Conservation (phyloP, 495 filamentous ascomycete genomes). For the Neurospora sp. region DNA sequence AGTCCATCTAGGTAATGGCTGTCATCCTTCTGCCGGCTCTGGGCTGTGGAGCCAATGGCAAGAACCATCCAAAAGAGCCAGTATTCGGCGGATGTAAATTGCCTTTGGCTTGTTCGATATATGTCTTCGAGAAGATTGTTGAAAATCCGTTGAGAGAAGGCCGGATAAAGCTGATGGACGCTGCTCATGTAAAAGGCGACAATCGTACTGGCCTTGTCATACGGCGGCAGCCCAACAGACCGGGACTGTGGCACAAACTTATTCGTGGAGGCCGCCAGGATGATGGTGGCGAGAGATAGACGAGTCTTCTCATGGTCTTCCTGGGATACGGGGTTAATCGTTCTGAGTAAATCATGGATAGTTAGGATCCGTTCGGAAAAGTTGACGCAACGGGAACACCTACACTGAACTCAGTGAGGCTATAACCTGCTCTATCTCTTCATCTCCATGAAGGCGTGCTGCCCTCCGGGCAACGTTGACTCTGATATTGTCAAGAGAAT, state of each 20-base stretch:
- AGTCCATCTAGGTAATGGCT: constrained; percentile 53
- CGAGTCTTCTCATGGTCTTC: not conserved
- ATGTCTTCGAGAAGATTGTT: constrained; percentile 69
- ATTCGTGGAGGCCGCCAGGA: constrained; percentile 62
- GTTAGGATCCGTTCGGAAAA: not conserved
- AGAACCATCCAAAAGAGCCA: constrained; percentile 86
- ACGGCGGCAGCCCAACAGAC: constrained; percentile 52
- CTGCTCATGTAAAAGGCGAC: constrained; percentile 77
- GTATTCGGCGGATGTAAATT: constrained; percentile 62
- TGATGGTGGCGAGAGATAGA: constrained; percentile 28
- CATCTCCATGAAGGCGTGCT: constrained; percentile 16
- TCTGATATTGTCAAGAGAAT: constrained; percentile 48
- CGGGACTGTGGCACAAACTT: constrained; percentile 48
- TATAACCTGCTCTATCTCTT: not conserved
- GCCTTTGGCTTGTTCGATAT: constrained; percentile 52
- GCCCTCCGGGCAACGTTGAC: constrained; percentile 51
- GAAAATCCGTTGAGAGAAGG: constrained; percentile 65
- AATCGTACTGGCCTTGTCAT: constrained; percentile 52
- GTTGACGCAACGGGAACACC: not conserved
- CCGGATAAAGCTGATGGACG: constrained; percentile 67
- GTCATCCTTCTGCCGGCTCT: constrained; percentile 60
- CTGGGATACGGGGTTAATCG: not conserved
- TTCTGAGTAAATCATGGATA: not conserved
- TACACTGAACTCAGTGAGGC: not conserved
- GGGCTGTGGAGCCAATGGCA: constrained; percentile 62